These are phyloP conservation scores for Ascochyta pisi DNA, from an alignment of 2,329 filamentous ascomycete genomes.

Conservation along the genomic window DNA sequence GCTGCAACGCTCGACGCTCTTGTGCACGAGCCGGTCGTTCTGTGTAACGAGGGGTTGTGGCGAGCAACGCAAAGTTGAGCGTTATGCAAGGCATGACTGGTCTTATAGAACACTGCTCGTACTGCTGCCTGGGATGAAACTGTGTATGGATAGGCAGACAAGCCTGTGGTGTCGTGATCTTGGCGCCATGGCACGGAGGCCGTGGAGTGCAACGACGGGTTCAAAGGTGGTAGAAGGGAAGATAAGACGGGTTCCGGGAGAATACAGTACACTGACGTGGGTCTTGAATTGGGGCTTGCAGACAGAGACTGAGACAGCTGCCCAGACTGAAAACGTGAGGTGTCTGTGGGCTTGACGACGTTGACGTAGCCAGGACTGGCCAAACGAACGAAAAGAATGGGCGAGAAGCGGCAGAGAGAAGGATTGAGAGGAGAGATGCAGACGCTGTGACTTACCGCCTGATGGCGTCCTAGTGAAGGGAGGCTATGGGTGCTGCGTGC, in stretches of 20 bases:
- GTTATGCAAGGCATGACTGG: neutral
- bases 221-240: neutral
- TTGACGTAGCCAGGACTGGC: neutral
- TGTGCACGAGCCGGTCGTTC: constrained; percentile 29
- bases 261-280: neutral
- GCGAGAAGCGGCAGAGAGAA: neutral
- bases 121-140: neutral
- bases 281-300: neutral
- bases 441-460: no score
- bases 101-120: neutral
- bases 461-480: neutral
- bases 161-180: neutral
- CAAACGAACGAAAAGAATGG: neutral
- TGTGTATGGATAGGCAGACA: neutral
- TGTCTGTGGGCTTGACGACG: neutral
- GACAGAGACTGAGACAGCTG: neutral
- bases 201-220: neutral
- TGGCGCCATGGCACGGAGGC: neutral
- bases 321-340: neutral
- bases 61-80: neutral
- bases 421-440: neutral
- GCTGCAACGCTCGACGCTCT: constrained; percentile 14
- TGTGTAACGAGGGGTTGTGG: constrained; percentile 16
- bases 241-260: neutral
- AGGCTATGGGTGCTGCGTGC: neutral